These are phyloP conservation scores for Mortierella alpina DNA, from an alignment of 192 early-diverging fungal genomes.

Conservation along the genomic window DNA sequence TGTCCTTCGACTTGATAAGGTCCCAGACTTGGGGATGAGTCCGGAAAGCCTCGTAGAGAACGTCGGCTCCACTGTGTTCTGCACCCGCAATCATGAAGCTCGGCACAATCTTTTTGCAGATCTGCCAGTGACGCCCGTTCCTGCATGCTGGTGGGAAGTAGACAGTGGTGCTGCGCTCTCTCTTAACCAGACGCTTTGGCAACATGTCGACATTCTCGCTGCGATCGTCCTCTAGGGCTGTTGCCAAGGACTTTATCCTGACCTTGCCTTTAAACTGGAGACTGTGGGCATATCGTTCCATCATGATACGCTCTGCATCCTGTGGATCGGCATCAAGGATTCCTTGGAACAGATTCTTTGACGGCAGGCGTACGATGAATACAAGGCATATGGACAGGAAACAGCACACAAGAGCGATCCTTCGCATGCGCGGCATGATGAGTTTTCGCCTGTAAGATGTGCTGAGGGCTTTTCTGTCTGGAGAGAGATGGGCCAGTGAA, in stretches of 20 bases:
- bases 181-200: constrained; percentile 38
- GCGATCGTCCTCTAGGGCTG: constrained; percentile 35
- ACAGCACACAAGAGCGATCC: constrained; percentile 47
- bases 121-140: constrained; percentile 51
- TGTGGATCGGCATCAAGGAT: constrained; percentile 48
- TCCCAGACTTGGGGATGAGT: constrained; percentile 61
- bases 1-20: constrained; percentile 48
- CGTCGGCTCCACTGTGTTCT: constrained; percentile 54
- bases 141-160: constrained; percentile 60
- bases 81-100: constrained; percentile 67
- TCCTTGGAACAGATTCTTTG: constrained; percentile 34
- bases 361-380: constrained; percentile 39
- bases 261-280: constrained; percentile 53
- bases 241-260: constrained; percentile 52
- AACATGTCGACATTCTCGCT: constrained; percentile 31
- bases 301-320: constrained; percentile 55
- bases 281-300: constrained; percentile 54
- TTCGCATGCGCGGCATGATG: constrained; percentile 54
- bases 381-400: constrained; percentile 49
- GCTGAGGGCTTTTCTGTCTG: background rate
- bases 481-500: background rate
- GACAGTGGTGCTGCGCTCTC: constrained; percentile 50
- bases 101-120: constrained; percentile 63
- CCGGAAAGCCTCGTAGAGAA: constrained; percentile 57
- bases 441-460: constrained; percentile 2